Percentiles rank a stretch among this genome's conserved stretches.
Conservation (phyloP, 768 basidiomycete genomes). For the Hygrophoropsis aurantiaca region DNA sequence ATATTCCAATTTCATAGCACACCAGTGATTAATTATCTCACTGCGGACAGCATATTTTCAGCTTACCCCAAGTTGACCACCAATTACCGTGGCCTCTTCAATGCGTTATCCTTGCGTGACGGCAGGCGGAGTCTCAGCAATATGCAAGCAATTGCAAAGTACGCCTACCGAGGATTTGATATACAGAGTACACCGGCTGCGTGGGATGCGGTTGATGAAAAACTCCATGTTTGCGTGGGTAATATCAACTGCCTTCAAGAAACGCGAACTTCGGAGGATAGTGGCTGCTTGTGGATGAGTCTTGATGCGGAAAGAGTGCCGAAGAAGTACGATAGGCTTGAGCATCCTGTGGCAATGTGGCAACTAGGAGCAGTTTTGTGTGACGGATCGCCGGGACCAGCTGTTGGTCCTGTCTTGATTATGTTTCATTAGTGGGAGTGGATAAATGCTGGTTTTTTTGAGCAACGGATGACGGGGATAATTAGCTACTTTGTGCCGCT, state of each 20-base stretch:
- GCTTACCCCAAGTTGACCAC: neutral
- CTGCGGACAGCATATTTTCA: neutral
- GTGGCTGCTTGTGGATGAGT: neutral
- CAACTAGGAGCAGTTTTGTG: too few species aligned
- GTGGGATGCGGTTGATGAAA: neutral
- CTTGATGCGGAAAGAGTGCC: too few species aligned
- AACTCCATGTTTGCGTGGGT: neutral
- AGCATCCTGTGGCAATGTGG: too few species aligned
- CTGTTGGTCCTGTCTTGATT: too few species aligned
- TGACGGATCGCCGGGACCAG: too few species aligned
- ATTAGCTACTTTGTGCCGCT: too few species aligned
- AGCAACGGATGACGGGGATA: too few species aligned
- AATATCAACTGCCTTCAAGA: neutral
- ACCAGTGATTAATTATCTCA: neutral
- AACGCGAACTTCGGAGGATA: neutral
- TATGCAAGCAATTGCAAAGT: neutral
- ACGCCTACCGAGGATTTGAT: neutral
- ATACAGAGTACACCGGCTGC: neutral
- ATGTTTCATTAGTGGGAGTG: too few species aligned
- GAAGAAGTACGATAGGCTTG: too few species aligned
- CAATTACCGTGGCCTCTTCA: neutral
- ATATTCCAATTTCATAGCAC: neutral
- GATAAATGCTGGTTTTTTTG: too few species aligned
- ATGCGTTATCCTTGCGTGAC: neutral
- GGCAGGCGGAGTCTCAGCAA: neutral